Evolutionary conservation across 2,329 filamentous ascomycete species (phyloP), one percentile per base, ranked within the genome.

Genomic region (Bipolaris gigantea): DNA sequence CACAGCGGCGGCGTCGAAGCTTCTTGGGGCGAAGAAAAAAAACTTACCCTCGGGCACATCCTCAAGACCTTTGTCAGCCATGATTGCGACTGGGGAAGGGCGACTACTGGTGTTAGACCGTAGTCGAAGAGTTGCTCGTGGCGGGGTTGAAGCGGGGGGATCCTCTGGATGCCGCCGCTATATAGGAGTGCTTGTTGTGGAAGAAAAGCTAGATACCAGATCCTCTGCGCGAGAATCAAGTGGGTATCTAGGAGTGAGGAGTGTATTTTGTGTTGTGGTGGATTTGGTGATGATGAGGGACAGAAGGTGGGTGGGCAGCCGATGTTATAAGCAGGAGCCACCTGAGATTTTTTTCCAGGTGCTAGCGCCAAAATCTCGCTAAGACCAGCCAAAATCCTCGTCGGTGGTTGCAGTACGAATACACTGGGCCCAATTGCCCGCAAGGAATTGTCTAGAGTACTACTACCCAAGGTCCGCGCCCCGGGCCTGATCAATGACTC

Each of bases 51-150:
- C 92, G 78, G 90, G 89, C 81, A 96, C 88, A 79, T 97, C 93
- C 85, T 97, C 92, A 83, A 97, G 91, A 85, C 93, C 93, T 85
- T 96, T 89, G 78, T 88, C 87, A 91, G 92, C 93, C 93, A 97
- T 97, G 86, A 89, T 97, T 93, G 90, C 87, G 87, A 81, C 83
- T 80, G 73, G 47, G 41, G 60, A 65, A 73, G 55, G 13, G 74
- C 75, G 78, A 85, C 83, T 87, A 85, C 89, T 90, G 89, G 87
- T 88, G 78, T 81, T 80, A 87, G 64, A 61, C 70, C 70, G 71
- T 70, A 73, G 71, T 73, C 70, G 64, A 55, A 45, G 59, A 62
- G 64, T 68, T 67, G 70, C 65, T 66, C 61, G 66, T 73, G 66
- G 70, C 67, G 70, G 72, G 74, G 65, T 70, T 60, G 69, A 73